Percentiles rank a stretch among this genome's conserved stretches.
Conservation (phyloP, 192 early-diverging fungal species). For the Mycoemilia scoparia region DNA sequence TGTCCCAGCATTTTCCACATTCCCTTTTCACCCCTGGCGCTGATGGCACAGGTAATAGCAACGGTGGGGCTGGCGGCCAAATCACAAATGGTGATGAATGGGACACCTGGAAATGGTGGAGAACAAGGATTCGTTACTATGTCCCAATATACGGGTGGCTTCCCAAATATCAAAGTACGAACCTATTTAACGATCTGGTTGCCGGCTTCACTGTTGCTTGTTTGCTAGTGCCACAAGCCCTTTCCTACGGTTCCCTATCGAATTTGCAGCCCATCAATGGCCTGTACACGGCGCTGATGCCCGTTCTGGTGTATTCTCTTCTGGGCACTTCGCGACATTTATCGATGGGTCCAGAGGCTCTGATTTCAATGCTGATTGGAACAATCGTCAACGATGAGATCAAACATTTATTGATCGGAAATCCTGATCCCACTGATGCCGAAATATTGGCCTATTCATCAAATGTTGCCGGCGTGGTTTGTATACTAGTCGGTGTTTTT, state of each 20-base stretch:
- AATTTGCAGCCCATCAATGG: conserved; percentile 76
- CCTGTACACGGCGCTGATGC: conserved; percentile 71
- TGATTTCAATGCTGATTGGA: conserved; percentile 73
- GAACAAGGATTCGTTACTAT: conserved; percentile 63
- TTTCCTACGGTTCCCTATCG: conserved; percentile 85
- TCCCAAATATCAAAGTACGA: conserved; percentile 47
- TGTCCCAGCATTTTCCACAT: too few relatives aligned
- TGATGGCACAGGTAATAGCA: too few relatives aligned
- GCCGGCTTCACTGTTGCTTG: conserved; percentile 74
- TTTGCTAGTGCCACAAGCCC: conserved; percentile 50
- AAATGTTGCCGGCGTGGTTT: conserved; percentile 46
- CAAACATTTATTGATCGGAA: conserved; percentile 27
- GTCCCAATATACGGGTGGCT: conserved; percentile 88
- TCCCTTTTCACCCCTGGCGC: too few relatives aligned
- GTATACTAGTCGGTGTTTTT: conserved; percentile 79
- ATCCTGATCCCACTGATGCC: conserved; percentile 8
- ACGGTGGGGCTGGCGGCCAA: too few relatives aligned
- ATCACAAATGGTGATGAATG: too few relatives aligned
- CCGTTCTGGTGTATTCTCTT: conserved; percentile 67
- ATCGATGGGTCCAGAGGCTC: conserved; percentile 86
- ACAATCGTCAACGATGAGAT: conserved; percentile 43
- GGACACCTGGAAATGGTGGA: conserved; percentile 18
- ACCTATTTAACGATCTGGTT: conserved; percentile 55
- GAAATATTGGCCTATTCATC: conserved; percentile 25
- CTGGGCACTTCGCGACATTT: conserved; percentile 90